phyloP scores from a whole-genome alignment of 2,329 filamentous ascomycete species.

The Orbilia oligospora region DNA sequence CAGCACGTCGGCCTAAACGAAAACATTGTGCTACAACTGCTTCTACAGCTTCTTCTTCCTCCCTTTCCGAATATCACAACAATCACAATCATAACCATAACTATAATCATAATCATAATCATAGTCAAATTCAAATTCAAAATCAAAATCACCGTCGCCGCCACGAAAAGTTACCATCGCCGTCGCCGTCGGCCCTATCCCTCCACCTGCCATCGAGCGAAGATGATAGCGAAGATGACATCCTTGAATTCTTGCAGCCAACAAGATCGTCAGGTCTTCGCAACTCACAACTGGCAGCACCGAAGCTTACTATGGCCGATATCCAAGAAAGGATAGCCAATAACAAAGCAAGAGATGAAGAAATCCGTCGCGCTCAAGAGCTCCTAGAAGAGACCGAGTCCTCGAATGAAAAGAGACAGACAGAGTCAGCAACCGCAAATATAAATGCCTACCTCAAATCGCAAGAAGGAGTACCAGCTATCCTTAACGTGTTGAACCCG shows the following conservation, averaged over 20 bases:
- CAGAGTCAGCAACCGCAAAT: background rate
- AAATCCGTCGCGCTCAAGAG: conserved; percentile 44
- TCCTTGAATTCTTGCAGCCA: conserved; percentile 39
- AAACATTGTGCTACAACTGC: background rate
- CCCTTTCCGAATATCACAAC: background rate
- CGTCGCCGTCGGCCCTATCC: background rate
- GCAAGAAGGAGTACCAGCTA: background rate
- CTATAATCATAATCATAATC: too few relatives aligned
- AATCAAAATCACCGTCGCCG: background rate
- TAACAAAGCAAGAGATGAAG: conserved; percentile 43
- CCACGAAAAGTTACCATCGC: too few relatives aligned
- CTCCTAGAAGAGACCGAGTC: conserved; percentile 19
- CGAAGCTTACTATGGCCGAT: conserved; percentile 50
- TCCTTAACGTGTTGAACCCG: conserved; percentile 16
- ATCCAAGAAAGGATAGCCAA: conserved; percentile 24
- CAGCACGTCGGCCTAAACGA: background rate
- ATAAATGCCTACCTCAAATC: conserved; percentile 3
- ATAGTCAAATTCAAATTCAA: too few relatives aligned
- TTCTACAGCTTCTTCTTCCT: background rate
- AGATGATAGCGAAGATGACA: conserved; percentile 27
- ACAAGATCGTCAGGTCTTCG: background rate
- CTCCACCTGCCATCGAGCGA: background rate
- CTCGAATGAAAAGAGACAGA: background rate
- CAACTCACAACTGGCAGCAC: background rate
- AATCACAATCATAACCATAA: background rate